Conservation (phyloP, 306 rosid genomes). For the Boehmeria nivea region DNA sequence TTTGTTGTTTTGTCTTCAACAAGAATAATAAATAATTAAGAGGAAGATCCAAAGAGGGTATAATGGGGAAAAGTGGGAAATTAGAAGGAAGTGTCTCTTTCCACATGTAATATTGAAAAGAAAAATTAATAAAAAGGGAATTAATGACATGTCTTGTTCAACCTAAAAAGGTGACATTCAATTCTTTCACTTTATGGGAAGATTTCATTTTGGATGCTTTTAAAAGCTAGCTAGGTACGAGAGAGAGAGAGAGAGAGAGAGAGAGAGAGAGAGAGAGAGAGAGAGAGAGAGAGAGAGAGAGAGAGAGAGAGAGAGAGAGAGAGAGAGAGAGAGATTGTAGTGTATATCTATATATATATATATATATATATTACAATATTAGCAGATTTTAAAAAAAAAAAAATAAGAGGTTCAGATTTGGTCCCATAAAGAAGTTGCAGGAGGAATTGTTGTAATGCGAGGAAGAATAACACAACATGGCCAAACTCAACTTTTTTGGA, state of each 20-base stretch:
- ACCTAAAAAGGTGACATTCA: conserved; percentile 54
- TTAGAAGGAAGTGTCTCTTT: too few relatives aligned
- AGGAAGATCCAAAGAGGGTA: too few relatives aligned
- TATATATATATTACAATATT: neutral
- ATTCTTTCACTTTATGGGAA: conserved; percentile 46
- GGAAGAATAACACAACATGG: conserved; percentile 70
- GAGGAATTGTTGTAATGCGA: conserved; percentile 56
- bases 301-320: neutral
- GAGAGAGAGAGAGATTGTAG: neutral
- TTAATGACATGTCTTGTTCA: conserved; percentile 22
- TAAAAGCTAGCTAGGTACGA: conserved; percentile 3
- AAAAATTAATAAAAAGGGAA: conserved; percentile 18
- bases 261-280: neutral
- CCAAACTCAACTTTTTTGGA: conserved; percentile 44
- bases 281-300: neutral
- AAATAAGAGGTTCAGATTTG: conserved; percentile 47
- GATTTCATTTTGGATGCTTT: conserved; percentile 52
- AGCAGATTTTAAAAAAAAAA: conserved; percentile 12
- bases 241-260: neutral
- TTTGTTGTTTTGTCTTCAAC: too few relatives aligned
- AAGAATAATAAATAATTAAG: too few relatives aligned
- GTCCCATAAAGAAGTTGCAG: conserved; percentile 84
- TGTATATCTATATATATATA: neutral
- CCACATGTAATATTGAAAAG: conserved; percentile 31
- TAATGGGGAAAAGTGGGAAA: too few relatives aligned